Conservation (phyloP, 1,284 basidiomycete species). For the Exobasidium cylindrosporum region DNA sequence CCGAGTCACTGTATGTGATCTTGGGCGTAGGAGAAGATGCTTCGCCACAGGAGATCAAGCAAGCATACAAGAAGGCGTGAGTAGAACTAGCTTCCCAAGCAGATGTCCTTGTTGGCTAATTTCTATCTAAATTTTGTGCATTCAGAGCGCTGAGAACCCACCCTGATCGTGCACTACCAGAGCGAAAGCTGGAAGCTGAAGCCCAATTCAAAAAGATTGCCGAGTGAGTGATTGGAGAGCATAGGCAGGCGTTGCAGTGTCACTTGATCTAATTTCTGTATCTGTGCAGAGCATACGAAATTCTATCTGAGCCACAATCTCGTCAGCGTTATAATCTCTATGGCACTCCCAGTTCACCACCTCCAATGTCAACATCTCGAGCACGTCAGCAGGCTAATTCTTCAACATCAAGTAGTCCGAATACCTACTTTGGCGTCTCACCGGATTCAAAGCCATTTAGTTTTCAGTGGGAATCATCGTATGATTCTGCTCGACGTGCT, state of each 20-base stretch:
- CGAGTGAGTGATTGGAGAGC: constrained; percentile 18
- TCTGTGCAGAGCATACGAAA: constrained; percentile 44
- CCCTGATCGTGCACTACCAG: constrained; percentile 39
- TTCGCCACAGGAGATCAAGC: constrained; percentile 30
- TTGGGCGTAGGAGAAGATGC: constrained; percentile 36
- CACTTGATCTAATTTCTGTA: too few species aligned
- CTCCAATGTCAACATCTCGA: not conserved
- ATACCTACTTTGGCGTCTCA: constrained; percentile 30
- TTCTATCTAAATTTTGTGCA: not conserved
- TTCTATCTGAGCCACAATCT: constrained; percentile 36
- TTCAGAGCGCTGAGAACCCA: constrained; percentile 36
- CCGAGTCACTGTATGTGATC: constrained; percentile 33
- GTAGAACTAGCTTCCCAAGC: not conserved
- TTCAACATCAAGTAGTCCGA: not conserved
- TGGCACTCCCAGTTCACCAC: constrained; percentile 9
- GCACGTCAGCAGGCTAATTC: not conserved
- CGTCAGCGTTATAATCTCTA: constrained; percentile 39
- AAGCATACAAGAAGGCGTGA: constrained; percentile 41
- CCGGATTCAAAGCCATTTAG: constrained; percentile 35
- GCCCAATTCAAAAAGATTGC: constrained; percentile 42
- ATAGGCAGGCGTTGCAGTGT: too few species aligned
- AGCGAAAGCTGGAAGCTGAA: constrained; percentile 41
- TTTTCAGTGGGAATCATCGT: constrained; percentile 48
- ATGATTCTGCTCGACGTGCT: constrained; percentile 46
- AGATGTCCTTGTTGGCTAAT: not conserved